Base-by-base conservation (phyloP, 2,329 filamentous ascomycete genomes). In the Macroventuria anomochaeta region DNA sequence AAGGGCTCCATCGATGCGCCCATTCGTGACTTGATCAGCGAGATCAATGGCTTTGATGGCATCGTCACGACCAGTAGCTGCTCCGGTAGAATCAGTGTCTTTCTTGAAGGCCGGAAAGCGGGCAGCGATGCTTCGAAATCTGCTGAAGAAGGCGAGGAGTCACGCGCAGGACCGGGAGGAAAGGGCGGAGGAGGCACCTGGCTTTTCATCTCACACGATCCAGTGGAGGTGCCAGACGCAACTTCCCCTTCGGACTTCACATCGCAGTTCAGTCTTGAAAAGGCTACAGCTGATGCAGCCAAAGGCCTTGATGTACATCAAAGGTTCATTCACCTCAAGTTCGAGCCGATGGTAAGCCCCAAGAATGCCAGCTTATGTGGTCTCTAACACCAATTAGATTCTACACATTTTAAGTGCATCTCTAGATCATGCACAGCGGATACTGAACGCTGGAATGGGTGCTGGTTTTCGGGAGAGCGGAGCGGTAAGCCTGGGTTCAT, bases 1-100 rank as follows among this genome's bases (percentile, higher is more conserved):
- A 97, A 97, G 77, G 93, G 93, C 13, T 89, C 87, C 0, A 84
- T 97, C 17, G 93, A 97, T 72, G 84, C 79, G 40, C 88, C 86
- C 0, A 92, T 97, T 61, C 83, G 88, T 39, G 81, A 87, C 18
- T 79, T 97, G 47, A 92, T 97, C 56, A 81, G 83, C 43, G 85
- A 89, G 62, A 88, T 97, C 71, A 97, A 97, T 74, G 72, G 67
- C 1, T 70, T 88, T 5, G 83, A 87, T 1, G 91, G 90, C 1
- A 83, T 93, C 33, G 91, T 96, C 28, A 97, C 93, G 1, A 97
- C 93, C 2, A 96, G 92, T 76, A 96, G 92, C 74, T 97, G 93
- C 72, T 90, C 91, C 2, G 93, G 93, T 0, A 82, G 93, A 46
- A 84, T 96, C 39, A 93, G 89, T 60, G 89, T 97, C 3, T 97